phyloP scores from a whole-genome alignment of 2,329 filamentous ascomycete genomes.

The Pyricularia grisea region DNA sequence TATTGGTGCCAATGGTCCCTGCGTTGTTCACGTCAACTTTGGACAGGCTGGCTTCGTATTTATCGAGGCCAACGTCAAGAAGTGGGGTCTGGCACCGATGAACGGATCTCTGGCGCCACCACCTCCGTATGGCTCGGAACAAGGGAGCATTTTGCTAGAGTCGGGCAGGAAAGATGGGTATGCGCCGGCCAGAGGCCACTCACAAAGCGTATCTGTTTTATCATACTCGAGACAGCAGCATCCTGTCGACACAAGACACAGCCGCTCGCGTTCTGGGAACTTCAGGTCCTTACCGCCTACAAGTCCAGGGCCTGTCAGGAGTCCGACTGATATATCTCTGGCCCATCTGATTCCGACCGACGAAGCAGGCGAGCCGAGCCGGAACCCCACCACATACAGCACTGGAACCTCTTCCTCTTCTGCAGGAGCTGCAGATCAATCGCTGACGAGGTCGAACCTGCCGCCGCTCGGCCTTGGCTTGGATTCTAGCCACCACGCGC shows the following conservation, averaged over 20 bases:
- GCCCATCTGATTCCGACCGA: constrained; percentile 70
- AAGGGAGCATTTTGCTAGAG: constrained; percentile 91
- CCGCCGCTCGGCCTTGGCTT: constrained; percentile 19
- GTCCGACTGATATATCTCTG: constrained; percentile 91
- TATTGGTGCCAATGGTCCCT: constrained; percentile 90
- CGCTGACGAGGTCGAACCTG: neutral
- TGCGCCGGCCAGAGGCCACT: constrained; percentile 28
- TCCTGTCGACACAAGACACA: constrained; percentile 53
- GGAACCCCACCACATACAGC: constrained; percentile 33
- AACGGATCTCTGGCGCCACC: constrained; percentile 91
- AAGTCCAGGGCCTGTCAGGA: constrained; percentile 81
- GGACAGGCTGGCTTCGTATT: constrained; percentile 97
- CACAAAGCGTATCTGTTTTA: constrained; percentile 38
- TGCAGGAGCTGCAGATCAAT: constrained; percentile 11
- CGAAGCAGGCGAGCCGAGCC: constrained; percentile 62
- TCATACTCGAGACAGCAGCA: constrained; percentile 27
- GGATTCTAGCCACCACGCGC: constrained; percentile 46
- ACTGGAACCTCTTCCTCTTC: constrained; percentile 17
- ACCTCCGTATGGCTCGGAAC: constrained; percentile 92
- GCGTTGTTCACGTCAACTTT: constrained; percentile 91
- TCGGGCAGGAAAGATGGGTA: constrained; percentile 60
- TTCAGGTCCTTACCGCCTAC: constrained; percentile 67
- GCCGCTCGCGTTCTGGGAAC: constrained; percentile 67
- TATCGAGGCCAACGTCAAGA: constrained; percentile 99
- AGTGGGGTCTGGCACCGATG: constrained; percentile 95